Percentiles rank a stretch among this genome's conserved stretches.
These are phyloP conservation scores for Leishmania aethiopica DNA, from an alignment of 208 protist genomes.

Conservation along the genomic window DNA sequence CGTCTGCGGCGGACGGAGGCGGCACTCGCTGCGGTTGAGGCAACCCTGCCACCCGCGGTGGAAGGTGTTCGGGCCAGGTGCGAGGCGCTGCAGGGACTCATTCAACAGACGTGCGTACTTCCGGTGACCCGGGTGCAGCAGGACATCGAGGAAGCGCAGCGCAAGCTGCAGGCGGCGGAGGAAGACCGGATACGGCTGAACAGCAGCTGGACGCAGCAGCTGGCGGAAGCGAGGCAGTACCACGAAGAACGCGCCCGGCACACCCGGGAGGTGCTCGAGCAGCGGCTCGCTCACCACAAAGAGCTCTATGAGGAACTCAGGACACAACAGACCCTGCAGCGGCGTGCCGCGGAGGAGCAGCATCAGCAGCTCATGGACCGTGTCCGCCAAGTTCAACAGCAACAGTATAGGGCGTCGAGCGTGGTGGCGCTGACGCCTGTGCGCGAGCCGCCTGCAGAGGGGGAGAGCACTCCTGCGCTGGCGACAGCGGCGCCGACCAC, in stretches of 20 bases:
- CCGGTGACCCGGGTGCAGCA: slow-evolving; percentile 28
- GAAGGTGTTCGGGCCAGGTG: slow-evolving; percentile 9
- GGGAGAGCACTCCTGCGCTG: background rate
- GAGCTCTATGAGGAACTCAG: slow-evolving; percentile 28
- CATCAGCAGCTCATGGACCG: slow-evolving; percentile 19
- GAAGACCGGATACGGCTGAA: slow-evolving; percentile 30
- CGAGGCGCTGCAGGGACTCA: slow-evolving; percentile 19
- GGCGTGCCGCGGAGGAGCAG: slow-evolving; percentile 25
- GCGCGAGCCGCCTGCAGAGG: slow-evolving; percentile 5
- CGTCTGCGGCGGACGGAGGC: slow-evolving; percentile 21
- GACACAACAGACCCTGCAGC: slow-evolving; percentile 12
- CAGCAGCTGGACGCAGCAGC: slow-evolving; percentile 26
- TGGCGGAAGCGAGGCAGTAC: slow-evolving; percentile 23
- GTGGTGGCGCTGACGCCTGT: background rate
- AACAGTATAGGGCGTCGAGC: slow-evolving; percentile 1
- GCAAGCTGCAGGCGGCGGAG: slow-evolving; percentile 1
- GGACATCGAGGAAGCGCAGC: slow-evolving; percentile 27
- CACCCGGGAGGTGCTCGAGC: slow-evolving; percentile 29
- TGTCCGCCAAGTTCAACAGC: slow-evolving; percentile 8
- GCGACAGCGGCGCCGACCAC: no score
- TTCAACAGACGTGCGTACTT: slow-evolving; percentile 29
- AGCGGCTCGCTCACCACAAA: slow-evolving; percentile 33
- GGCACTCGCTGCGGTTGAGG: slow-evolving; percentile 28
- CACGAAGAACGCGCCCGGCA: slow-evolving; percentile 27
- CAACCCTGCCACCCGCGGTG: slow-evolving; percentile 9